phyloP scores from a whole-genome alignment of 352 stramenopile species.

The Pythium phragmiticola region DNA sequence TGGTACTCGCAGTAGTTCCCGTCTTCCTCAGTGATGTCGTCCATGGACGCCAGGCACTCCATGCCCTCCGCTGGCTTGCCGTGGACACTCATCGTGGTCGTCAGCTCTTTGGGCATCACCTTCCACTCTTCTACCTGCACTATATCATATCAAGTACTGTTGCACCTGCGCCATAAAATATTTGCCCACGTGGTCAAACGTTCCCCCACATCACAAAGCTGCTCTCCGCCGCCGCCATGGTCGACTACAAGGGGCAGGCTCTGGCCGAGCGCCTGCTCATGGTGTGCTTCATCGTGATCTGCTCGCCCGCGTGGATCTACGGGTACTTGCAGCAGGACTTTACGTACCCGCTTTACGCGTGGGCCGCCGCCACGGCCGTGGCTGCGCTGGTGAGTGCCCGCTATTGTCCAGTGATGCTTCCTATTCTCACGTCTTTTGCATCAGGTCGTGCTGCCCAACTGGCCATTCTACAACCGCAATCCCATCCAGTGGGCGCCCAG shows the following conservation, averaged over 20 bases:
- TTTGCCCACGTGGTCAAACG: slow-evolving; percentile 24
- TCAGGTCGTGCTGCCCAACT: slow-evolving; percentile 77
- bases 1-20: slow-evolving; percentile 93
- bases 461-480: slow-evolving; percentile 82
- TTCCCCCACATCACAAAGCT: slow-evolving; percentile 6
- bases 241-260: slow-evolving; percentile 86
- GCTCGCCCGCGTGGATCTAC: slow-evolving; percentile 81
- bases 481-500: slow-evolving; percentile 80
- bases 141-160: neutral
- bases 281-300: slow-evolving; percentile 72
- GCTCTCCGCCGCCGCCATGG: slow-evolving; percentile 39
- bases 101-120: neutral
- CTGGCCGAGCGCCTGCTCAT: slow-evolving; percentile 63
- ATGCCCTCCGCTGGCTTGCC: slow-evolving; percentile 83
- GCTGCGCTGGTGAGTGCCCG: slow-evolving; percentile 48
- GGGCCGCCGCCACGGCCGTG: slow-evolving; percentile 53
- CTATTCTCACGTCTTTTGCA: neutral
- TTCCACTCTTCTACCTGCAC: neutral
- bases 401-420: neutral
- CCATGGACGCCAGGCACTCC: slow-evolving; percentile 93
- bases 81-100: slow-evolving; percentile 38
- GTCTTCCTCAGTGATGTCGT: slow-evolving; percentile 92
- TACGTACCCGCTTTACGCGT: slow-evolving; percentile 72
- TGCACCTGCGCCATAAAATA: slow-evolving; percentile 13
- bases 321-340: slow-evolving; percentile 85